Evolutionary conservation across 129 eudicot species (phyloP), one percentile per base, ranked within the genome.

Genomic region (Flaveria bidentis): DNA sequence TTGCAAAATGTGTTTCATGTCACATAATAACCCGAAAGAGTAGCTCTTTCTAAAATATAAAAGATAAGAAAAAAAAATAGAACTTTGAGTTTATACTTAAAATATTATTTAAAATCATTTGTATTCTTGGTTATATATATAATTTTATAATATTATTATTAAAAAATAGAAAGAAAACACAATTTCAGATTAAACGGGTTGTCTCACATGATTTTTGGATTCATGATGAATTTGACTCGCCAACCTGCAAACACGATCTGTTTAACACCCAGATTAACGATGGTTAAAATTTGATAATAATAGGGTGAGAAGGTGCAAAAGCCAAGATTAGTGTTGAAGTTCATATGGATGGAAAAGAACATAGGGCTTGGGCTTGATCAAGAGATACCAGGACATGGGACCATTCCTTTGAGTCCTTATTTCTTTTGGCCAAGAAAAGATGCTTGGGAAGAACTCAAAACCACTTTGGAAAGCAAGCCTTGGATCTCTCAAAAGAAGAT

Each of bases 291-390:
- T 44, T 42, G 69, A 39, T 13, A 64, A 72, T 17, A 41, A 28
- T 66, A 80, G 84, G 69, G 22, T 80, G 85, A 82, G 78, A 36
- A 68, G 65, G 57, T 75, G 67, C 85, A 57, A 69, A 91, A 87
- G 78, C 96, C 99, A 11, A 89, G 85, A 90, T 61, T 95, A 22
- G 95, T 89, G 70, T 75, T 95, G 87, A 95, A 95, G 86, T 95
- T 95, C 81, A 91, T 95, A 68, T 95, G 99, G 99, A 95, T 95
- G 99, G 99, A 95, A 76, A 95, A 95, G 94, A 95, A 95, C 88
- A 95, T 95, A 41, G 99, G 99, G 26, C 85, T 95, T 20, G 97
- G 83, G 36, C 89, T 95, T 18, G 95, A 95, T 77, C 97, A 95
- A 76, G 58, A 64, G 67, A 84, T 95, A 86, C 89, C 91, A 30